Percentiles rank a stretch among this genome's conserved stretches.
These are phyloP conservation scores for Argentina anserina DNA, from an alignment of 306 rosid species.

Conservation along the genomic window DNA sequence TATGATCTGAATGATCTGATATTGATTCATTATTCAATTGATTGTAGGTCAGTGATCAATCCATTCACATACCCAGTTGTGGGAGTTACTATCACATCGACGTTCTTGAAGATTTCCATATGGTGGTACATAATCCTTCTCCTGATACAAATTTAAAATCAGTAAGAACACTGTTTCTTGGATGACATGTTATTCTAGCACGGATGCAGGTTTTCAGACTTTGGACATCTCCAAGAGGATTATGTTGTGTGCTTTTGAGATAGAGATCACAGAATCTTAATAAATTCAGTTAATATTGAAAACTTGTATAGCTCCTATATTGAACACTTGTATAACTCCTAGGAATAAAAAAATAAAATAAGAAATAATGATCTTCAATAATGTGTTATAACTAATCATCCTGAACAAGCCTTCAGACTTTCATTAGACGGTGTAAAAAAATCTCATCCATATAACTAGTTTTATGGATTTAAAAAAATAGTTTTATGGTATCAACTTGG, in stretches of 20 bases:
- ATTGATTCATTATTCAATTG: not conserved
- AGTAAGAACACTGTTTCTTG: too few species aligned
- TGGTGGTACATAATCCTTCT: conserved; percentile 84
- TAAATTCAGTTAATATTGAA: not conserved
- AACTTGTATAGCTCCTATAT: not conserved
- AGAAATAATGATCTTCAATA: not conserved
- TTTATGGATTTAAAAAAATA: too few species aligned
- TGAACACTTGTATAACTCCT: not conserved
- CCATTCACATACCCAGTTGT: conserved; percentile 79
- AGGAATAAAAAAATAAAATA: not conserved
- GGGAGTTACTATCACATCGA: conserved; percentile 90
- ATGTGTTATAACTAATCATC: not conserved
- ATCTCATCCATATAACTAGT: not conserved
- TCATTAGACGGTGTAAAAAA: not conserved
- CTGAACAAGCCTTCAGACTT: conserved; percentile 6
- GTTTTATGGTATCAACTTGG: conserved; percentile 3
- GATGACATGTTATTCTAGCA: too few species aligned
- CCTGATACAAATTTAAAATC: conserved; percentile 42
- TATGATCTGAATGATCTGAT: too few species aligned
- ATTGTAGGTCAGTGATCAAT: not conserved
- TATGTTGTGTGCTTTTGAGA: too few species aligned
- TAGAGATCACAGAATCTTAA: too few species aligned
- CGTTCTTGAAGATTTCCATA: conserved; percentile 88
- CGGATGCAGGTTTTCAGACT: too few species aligned
- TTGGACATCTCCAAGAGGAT: too few species aligned